Evolutionary conservation across 345 rosid genomes (phyloP).

Genomic region (Schrenkiella parvula): DNA sequence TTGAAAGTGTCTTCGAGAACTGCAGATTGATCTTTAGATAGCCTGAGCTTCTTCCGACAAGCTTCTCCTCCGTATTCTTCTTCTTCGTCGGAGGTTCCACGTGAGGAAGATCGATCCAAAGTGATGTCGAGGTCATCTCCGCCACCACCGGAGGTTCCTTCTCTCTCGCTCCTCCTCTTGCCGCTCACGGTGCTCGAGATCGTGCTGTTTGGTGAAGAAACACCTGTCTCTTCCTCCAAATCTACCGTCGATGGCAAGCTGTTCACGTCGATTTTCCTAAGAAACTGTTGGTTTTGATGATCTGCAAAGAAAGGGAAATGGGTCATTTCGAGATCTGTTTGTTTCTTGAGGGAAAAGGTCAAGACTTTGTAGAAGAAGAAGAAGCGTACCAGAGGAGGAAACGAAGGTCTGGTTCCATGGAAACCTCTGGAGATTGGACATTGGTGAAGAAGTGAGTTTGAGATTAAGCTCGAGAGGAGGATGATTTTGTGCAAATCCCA

Average conservation of each 20-base stretch:
- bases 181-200: constrained; percentile 79
- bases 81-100: constrained; percentile 53
- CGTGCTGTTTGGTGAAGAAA: constrained; percentile 94
- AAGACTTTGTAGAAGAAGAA: background rate
- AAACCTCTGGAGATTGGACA: constrained; percentile 39
- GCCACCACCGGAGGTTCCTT: constrained; percentile 32
- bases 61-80: constrained; percentile 91
- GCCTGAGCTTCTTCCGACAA: constrained; percentile 92
- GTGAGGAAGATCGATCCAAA: constrained; percentile 59
- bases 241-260: constrained; percentile 56
- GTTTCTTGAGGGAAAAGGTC: background rate
- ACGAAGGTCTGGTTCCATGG: constrained; percentile 53
- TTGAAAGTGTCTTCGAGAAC: constrained; percentile 93
- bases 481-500: constrained; percentile 50
- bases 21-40: constrained; percentile 92
- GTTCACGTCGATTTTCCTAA: constrained; percentile 86
- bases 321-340: constrained; percentile 15
- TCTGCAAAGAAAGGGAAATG: constrained; percentile 4
- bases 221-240: constrained; percentile 82
- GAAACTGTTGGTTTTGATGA: constrained; percentile 41
- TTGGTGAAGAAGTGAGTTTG: constrained; percentile 42
- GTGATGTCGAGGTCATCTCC: constrained; percentile 56
- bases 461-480: constrained; percentile 44
- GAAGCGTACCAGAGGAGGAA: constrained; percentile 44
- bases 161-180: constrained; percentile 71